A percentile compares a stretch with the other conserved stretches of the same genome.
phyloP scores from a whole-genome alignment of 1,284 basidiomycete species.

The Ustilago bromivora region DNA sequence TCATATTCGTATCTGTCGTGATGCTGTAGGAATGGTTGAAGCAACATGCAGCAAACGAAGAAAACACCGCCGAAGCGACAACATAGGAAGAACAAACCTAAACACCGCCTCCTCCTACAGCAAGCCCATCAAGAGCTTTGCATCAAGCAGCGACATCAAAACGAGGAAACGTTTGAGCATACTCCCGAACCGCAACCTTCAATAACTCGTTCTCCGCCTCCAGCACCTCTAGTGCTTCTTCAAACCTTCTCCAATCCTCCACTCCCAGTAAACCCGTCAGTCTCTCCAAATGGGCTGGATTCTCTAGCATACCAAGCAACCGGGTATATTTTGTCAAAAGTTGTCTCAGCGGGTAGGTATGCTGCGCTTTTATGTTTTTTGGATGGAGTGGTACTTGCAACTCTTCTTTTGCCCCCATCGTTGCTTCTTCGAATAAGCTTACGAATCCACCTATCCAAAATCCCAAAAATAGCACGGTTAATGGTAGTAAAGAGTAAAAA shows the following conservation, averaged over 20 bases:
- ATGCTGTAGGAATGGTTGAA: slow-evolving; percentile 45
- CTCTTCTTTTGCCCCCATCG: not conserved
- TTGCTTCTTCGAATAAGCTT: not conserved
- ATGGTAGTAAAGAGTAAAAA: not conserved
- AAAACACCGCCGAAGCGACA: not conserved
- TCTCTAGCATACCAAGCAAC: not conserved
- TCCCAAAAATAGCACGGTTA: not conserved
- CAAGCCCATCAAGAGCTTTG: not conserved
- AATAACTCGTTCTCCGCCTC: slow-evolving; percentile 6
- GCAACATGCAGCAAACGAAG: slow-evolving; percentile 14
- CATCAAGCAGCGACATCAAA: not conserved
- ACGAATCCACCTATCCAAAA: not conserved
- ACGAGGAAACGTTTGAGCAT: slow-evolving; percentile 4
- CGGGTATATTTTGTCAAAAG: not conserved
- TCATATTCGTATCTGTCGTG: not conserved
- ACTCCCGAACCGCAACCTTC: not conserved
- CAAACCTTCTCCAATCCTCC: slow-evolving; percentile 2
- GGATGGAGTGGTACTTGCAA: slow-evolving; percentile 21
- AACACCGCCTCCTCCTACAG: not conserved
- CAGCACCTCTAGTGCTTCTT: not conserved
- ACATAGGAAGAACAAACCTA: not conserved
- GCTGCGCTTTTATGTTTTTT: slow-evolving; percentile 19
- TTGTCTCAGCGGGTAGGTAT: not conserved
- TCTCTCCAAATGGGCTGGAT: not conserved
- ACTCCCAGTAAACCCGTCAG: slow-evolving; percentile 9